Conservation (phyloP, 208 protist genomes). For the Strigomonas galati region DNA sequence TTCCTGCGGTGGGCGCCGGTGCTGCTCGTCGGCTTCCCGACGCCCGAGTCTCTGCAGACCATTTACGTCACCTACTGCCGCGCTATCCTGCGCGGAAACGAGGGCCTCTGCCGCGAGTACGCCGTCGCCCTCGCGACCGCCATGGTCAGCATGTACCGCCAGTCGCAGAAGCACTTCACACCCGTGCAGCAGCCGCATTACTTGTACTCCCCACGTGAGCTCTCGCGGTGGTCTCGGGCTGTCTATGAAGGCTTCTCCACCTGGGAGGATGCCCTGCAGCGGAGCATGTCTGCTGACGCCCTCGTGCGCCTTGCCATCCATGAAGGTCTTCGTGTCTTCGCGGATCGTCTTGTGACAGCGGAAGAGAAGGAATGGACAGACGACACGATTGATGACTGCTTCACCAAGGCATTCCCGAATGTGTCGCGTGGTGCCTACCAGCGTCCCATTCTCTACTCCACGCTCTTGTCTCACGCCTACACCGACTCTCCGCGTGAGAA, state of each 20-base stretch:
- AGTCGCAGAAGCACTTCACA: constrained; percentile 93
- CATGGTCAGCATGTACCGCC: constrained; percentile 96
- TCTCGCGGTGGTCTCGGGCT: constrained; percentile 97
- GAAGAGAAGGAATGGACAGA: constrained; percentile 97
- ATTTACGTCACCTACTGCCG: constrained; percentile 99
- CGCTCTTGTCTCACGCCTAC: constrained; percentile 94
- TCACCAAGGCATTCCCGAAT: constrained; percentile 84
- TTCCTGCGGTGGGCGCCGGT: constrained; percentile 98
- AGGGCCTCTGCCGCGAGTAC: constrained; percentile 44
- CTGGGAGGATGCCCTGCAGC: constrained; percentile 45
- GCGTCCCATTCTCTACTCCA: constrained; percentile 96
- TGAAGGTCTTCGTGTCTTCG: constrained; percentile 98
- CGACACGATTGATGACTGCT: constrained; percentile 58
- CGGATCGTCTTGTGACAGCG: constrained; percentile 89
- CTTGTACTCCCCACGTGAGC: constrained; percentile 98
- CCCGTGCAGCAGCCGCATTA: constrained; percentile 97
- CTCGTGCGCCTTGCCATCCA: constrained; percentile 96
- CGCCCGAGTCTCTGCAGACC: constrained; percentile 92
- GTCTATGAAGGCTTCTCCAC: constrained; percentile 93
- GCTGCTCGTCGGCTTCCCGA: constrained; percentile 98
- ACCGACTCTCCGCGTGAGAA: constrained; percentile 79
- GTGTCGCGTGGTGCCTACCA: constrained; percentile 50
- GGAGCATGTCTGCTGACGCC: constrained; percentile 34
- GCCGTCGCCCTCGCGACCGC: constrained; percentile 77
- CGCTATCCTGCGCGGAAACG: constrained; percentile 88